Conservation (phyloP, 202 grass and related monocot species). For the Panicum hallii region DNA sequence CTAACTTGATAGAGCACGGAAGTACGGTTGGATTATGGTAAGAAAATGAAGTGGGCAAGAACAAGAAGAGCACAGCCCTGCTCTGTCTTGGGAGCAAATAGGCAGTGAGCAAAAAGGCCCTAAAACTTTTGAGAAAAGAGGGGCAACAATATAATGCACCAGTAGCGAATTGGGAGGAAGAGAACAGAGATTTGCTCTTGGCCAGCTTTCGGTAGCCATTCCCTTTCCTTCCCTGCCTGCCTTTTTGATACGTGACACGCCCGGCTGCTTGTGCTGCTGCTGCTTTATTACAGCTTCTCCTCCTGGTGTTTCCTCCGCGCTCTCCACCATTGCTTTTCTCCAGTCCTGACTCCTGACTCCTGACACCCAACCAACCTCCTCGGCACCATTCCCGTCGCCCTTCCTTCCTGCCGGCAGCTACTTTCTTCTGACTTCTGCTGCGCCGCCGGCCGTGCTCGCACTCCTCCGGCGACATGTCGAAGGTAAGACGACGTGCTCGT, state of each 20-base stretch:
- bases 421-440: no score
- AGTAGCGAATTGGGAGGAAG: background rate
- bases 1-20: background rate
- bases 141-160: background rate
- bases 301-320: background rate
- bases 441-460: constrained; percentile 25
- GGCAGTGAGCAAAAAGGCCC: no score
- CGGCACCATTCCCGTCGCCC: background rate
- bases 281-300: constrained; percentile 43
- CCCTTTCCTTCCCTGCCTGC: background rate
- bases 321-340: constrained; percentile 28
- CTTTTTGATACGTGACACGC: constrained; percentile 15
- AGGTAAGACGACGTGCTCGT: constrained; percentile 46
- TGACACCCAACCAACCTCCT: no score
- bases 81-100: background rate
- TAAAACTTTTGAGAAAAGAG: no score
- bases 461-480: constrained; percentile 52
- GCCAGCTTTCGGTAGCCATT: constrained; percentile 1
- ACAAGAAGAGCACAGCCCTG: background rate
- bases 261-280: background rate
- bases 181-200: constrained; percentile 47
- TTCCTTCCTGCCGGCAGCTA: background rate
- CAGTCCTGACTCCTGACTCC: no score
- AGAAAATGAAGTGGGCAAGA: background rate
- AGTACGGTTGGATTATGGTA: background rate